Percentiles rank a stretch among this genome's conserved stretches.
Evolutionary conservation across 78 protist species (phyloP).

Genomic region (Dictyostelium firmibasis): DNA sequence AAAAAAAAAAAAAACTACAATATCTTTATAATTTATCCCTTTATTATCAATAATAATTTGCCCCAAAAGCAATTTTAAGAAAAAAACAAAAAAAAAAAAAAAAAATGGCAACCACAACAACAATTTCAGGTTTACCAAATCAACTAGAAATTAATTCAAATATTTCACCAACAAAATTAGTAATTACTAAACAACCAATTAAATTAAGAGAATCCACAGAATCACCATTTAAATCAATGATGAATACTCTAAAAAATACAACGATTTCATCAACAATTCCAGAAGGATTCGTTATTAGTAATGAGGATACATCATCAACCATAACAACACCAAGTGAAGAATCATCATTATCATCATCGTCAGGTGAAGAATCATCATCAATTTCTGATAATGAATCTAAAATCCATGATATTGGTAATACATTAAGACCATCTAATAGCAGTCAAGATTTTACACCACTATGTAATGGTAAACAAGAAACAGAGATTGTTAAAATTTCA

Average conservation of each 20-base stretch:
- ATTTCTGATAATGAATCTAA: neutral
- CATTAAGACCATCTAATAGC: neutral
- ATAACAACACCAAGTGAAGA: neutral
- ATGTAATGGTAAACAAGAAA: neutral
- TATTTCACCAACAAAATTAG: neutral
- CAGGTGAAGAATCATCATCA: neutral
- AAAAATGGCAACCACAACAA: neutral
- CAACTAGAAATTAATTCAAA: neutral
- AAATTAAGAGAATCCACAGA: neutral
- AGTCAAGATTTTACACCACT: constrained; percentile 22
- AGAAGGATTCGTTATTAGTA: too few relatives aligned
- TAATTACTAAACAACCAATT: constrained; percentile 4
- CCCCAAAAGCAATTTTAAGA: neutral
- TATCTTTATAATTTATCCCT: neutral
- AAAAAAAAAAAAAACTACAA: neutral
- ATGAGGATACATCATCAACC: neutral
- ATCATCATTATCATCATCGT: neutral
- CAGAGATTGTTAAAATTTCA: neutral
- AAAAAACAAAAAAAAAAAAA: neutral
- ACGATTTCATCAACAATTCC: neutral
- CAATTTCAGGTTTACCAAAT: neutral
- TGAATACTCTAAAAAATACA: neutral
- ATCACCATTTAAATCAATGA: constrained; percentile 17
- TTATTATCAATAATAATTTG: too few relatives aligned
- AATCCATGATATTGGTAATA: too few relatives aligned